Evolutionary conservation across 106 monocot species (phyloP).

Genomic region (Allium fistulosum): DNA sequence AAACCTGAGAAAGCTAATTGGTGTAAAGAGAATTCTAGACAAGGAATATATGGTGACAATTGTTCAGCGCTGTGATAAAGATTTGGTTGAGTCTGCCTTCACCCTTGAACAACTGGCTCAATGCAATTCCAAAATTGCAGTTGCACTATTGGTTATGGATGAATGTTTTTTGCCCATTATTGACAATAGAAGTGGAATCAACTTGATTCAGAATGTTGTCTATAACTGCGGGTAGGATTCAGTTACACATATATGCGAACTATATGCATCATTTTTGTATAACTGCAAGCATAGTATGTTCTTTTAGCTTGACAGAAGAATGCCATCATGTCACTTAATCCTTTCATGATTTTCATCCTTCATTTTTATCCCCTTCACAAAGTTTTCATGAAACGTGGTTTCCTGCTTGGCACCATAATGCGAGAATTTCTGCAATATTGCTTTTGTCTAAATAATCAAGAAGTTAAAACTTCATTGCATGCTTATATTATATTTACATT

Average conservation of each 20-base stretch:
- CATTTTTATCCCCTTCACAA: too few relatives aligned
- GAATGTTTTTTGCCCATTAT: conserved; percentile 83
- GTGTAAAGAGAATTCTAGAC: conserved; percentile 54
- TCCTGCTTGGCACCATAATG: too few relatives aligned
- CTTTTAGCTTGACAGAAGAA: too few relatives aligned
- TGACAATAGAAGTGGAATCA: conserved; percentile 76
- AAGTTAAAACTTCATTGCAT: too few relatives aligned
- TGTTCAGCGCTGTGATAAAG: conserved; percentile 44
- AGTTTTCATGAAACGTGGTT: too few relatives aligned
- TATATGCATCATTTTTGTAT: background rate
- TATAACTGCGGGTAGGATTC: conserved; percentile 72
- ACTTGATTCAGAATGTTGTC: conserved; percentile 77
- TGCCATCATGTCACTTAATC: background rate
- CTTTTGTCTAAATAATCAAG: too few relatives aligned
- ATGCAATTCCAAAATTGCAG: conserved; percentile 80
- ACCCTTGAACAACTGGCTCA: conserved; percentile 30
- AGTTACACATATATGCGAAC: background rate
- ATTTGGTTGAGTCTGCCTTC: conserved; percentile 13
- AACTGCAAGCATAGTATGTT: background rate
- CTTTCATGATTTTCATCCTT: background rate
- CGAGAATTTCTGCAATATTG: too few relatives aligned
- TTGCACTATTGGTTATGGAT: conserved; percentile 71
- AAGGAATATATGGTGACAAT: conserved; percentile 72
- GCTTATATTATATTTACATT: too few relatives aligned
- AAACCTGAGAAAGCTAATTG: conserved; percentile 52